A percentile compares a stretch with the other conserved stretches of the same genome.
These are phyloP conservation scores for Diaporthe eres DNA, from an alignment of 2,329 filamentous ascomycete species.

Conservation along the genomic window DNA sequence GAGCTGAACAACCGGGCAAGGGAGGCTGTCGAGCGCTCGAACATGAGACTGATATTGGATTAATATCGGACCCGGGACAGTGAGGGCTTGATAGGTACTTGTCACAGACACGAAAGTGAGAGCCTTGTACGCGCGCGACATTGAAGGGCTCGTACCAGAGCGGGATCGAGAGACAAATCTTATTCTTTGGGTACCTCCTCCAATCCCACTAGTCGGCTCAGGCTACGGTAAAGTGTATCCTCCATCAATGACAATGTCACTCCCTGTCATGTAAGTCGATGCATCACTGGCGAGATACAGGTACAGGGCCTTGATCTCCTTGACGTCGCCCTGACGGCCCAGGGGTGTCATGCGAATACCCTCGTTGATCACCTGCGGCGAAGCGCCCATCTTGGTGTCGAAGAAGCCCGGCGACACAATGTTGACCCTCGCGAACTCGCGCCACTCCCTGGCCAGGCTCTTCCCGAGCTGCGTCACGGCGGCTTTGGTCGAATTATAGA, in stretches of 20 bases:
- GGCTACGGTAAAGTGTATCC: conserved; percentile 48
- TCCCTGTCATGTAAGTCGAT: conserved; percentile 64
- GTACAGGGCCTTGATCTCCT: conserved; percentile 74
- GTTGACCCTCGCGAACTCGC: conserved; percentile 41
- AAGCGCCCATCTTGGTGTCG: conserved; percentile 68
- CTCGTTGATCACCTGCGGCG: conserved; percentile 59
- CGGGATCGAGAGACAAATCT: background rate
- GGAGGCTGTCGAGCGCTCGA: background rate
- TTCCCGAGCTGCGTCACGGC: conserved; percentile 70
- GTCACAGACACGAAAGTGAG: background rate
- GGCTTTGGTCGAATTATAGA: conserved; percentile 71
- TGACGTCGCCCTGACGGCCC: conserved; percentile 72
- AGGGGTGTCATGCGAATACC: conserved; percentile 64
- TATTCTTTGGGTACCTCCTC: background rate
- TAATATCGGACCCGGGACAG: background rate
- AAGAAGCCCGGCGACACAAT: conserved; percentile 56
- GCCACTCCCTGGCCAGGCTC: conserved; percentile 65
- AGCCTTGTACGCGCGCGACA: too few relatives aligned
- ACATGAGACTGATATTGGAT: background rate
- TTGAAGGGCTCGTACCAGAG: background rate
- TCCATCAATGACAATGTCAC: conserved; percentile 63
- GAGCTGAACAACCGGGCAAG: background rate
- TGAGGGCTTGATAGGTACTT: background rate
- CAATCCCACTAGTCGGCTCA: background rate
- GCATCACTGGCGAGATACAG: conserved; percentile 67